These are phyloP conservation scores for Croton setiger DNA, from an alignment of 441 rosid genomes.

Conservation along the genomic window DNA sequence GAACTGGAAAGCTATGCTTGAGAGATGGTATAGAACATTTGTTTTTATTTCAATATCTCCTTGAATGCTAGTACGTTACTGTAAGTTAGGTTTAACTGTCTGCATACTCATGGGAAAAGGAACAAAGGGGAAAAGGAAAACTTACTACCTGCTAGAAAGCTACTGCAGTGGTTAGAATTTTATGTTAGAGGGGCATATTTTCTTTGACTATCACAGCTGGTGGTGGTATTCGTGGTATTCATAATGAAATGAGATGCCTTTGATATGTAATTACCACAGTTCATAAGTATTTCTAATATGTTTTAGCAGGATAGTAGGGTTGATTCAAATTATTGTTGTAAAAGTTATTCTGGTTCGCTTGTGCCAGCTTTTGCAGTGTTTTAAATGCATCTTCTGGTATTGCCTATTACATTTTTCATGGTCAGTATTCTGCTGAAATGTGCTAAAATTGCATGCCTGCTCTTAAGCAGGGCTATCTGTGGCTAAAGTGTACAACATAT, in stretches of 20 bases:
- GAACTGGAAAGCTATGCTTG: conserved; percentile 9
- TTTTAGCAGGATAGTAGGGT: background rate
- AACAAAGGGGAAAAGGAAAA: background rate
- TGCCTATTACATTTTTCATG: background rate
- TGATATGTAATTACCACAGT: background rate
- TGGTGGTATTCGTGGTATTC: background rate
- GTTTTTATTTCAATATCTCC: background rate
- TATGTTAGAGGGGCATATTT: background rate
- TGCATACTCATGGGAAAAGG: background rate
- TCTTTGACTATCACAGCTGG: conserved; percentile 2
- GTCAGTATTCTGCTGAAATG: background rate
- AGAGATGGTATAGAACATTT: background rate
- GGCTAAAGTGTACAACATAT: background rate
- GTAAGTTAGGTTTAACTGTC: background rate
- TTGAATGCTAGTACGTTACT: background rate
- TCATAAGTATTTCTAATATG: background rate
- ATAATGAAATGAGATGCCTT: background rate
- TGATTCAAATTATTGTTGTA: background rate
- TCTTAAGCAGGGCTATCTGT: background rate
- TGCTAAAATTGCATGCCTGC: background rate
- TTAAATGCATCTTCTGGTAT: background rate
- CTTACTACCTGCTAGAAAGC: background rate
- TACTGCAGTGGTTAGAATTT: background rate
- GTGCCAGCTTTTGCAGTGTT: background rate
- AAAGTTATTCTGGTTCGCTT: background rate